Percentiles rank a stretch among this genome's conserved stretches.
Conservation (phyloP, 2,329 filamentous ascomycete species). For the Penicillium sp. region DNA sequence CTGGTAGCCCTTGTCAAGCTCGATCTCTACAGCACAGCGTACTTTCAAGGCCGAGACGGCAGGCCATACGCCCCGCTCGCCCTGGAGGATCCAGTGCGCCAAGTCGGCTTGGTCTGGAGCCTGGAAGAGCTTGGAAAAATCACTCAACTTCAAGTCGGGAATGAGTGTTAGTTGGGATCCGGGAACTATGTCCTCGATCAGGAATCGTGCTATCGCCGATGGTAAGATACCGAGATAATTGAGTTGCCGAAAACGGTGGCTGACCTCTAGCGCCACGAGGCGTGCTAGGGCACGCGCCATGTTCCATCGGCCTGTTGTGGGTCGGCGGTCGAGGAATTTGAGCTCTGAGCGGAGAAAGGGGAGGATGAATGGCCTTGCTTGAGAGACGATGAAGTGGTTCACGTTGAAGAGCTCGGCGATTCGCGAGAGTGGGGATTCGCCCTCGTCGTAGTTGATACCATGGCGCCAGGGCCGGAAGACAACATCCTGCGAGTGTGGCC, state of each 20-base stretch:
- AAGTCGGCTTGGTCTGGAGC: conserved; percentile 77
- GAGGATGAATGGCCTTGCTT: conserved; percentile 86
- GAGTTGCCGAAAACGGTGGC: conserved; percentile 80
- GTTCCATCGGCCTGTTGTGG: conserved; percentile 61
- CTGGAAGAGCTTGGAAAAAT: conserved; percentile 81
- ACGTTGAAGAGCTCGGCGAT: conserved; percentile 87
- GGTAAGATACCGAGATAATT: conserved; percentile 78
- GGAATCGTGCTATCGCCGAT: conserved; percentile 70
- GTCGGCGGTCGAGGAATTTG: conserved; percentile 69
- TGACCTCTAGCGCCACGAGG: conserved; percentile 75
- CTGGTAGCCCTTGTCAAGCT: conserved; percentile 85
- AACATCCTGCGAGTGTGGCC: conserved; percentile 66
- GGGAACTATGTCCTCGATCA: conserved; percentile 82
- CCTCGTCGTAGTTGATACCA: conserved; percentile 64
- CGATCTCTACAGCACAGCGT: conserved; percentile 82
- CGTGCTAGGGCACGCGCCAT: conserved; percentile 63
- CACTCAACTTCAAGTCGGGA: conserved; percentile 72
- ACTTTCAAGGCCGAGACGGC: conserved; percentile 81
- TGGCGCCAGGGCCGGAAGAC: conserved; percentile 73
- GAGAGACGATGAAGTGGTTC: conserved; percentile 93
- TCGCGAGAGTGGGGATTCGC: conserved; percentile 70
- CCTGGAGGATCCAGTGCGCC: conserved; percentile 82
- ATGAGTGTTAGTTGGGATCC: conserved; percentile 80
- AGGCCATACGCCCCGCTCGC: conserved; percentile 90
- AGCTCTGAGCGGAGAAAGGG: conserved; percentile 83